phyloP scores from a whole-genome alignment of 129 eudicot genomes.

The Kitagawia praeruptora region DNA sequence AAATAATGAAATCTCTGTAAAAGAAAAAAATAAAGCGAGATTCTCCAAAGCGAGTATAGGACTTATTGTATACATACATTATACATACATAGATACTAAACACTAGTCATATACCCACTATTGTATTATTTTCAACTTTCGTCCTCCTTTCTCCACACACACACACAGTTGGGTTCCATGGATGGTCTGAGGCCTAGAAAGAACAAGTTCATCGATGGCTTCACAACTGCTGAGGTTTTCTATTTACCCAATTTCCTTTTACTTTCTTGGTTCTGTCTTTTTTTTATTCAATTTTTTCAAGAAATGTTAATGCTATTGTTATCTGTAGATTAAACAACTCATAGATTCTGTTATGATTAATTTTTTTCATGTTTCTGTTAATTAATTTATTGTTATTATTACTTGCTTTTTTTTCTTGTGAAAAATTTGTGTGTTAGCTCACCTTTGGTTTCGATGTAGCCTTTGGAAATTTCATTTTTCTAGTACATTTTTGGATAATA shows the following conservation, averaged over 20 bases:
- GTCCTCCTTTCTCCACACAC: no score
- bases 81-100: no score
- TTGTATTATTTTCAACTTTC: no score
- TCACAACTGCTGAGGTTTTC: constrained; percentile 54
- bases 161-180: constrained; percentile 15
- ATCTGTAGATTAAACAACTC: background rate
- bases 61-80: no score
- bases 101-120: no score
- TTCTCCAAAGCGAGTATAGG: no score
- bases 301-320: background rate
- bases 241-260: background rate
- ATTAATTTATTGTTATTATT: no score
- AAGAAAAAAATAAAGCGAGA: no score
- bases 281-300: background rate
- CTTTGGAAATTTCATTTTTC: no score
- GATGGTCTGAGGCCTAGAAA: constrained; percentile 58
- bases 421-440: background rate
- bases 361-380: background rate
- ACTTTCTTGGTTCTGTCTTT: background rate
- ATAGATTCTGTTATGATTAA: background rate
- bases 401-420: no score
- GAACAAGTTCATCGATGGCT: constrained; percentile 41
- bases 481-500: background rate
- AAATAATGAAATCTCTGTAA: no score
- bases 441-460: background rate